These are phyloP conservation scores for Skeletonema tropicum DNA, from an alignment of 108 stramenopile genomes.

Conservation along the genomic window DNA sequence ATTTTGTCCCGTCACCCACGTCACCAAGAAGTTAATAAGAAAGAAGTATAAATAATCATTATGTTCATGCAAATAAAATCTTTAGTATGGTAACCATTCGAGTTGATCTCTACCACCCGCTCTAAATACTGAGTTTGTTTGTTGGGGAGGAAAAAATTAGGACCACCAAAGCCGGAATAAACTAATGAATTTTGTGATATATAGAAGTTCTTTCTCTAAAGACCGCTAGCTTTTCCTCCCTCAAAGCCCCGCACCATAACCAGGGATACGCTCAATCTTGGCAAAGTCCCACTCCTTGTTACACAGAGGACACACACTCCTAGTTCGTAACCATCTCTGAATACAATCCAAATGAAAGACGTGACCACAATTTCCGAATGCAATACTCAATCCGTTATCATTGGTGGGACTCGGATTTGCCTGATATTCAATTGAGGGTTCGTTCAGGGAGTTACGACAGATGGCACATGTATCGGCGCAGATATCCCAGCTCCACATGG, in stretches of 20 bases:
- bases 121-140: background rate
- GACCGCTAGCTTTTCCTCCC: background rate
- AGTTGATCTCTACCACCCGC: background rate
- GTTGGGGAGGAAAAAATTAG: background rate
- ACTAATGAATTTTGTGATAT: background rate
- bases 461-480: slow-evolving; percentile 99
- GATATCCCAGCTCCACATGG: slow-evolving; percentile 99
- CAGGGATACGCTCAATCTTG: slow-evolving; percentile 97
- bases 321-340: slow-evolving; percentile 97
- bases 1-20: background rate
- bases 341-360: slow-evolving; percentile 99
- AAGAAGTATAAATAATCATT: background rate
- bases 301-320: slow-evolving; percentile 97
- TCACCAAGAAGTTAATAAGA: too few relatives aligned
- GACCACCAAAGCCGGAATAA: background rate
- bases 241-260: slow-evolving; percentile 70
- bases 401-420: slow-evolving; percentile 97
- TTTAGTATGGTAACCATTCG: slow-evolving; percentile 2
- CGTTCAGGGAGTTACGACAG: slow-evolving; percentile 98
- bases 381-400: slow-evolving; percentile 97
- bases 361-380: slow-evolving; percentile 98
- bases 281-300: slow-evolving; percentile 99
- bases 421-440: slow-evolving; percentile 99
- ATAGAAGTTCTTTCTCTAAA: background rate
- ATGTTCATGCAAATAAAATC: background rate